Evolutionary conservation across 139 green algal species (phyloP).

Genomic region (Chlorella vulgaris): DNA sequence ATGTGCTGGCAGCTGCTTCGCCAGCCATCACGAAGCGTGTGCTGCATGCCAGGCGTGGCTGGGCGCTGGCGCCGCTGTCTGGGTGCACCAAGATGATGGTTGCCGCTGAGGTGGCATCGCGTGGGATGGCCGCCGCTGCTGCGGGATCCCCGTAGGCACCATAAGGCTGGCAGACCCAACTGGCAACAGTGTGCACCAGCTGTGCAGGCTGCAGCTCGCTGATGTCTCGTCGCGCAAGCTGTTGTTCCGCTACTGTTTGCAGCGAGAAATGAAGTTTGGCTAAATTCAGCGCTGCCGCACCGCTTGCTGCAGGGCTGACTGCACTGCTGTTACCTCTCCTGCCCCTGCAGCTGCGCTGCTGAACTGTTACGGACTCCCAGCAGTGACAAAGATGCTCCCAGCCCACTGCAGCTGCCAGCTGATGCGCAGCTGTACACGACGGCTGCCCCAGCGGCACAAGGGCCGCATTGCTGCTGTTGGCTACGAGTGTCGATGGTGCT

Average conservation of each 20-base stretch:
- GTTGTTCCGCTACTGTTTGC: not conserved
- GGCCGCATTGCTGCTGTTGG: not conserved
- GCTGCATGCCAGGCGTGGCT: not conserved
- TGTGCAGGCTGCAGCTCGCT: not conserved
- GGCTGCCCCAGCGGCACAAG: not conserved
- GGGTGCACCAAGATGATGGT: not conserved
- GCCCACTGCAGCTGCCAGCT: not conserved
- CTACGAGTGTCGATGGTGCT: not conserved
- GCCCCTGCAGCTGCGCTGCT: not conserved
- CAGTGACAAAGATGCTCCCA: not conserved
- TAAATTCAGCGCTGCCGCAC: not conserved
- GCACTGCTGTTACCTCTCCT: no score
- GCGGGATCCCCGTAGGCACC: no score
- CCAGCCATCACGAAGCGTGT: not conserved
- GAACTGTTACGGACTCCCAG: not conserved
- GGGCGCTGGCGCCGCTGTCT: not conserved
- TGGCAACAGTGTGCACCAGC: not conserved
- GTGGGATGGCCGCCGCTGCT: not conserved
- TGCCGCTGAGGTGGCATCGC: not conserved
- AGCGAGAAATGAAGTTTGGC: not conserved
- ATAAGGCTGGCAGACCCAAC: not conserved
- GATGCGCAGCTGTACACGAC: not conserved
- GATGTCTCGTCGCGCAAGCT: not conserved
- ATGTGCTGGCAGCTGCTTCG: not conserved
- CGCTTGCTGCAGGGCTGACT: not conserved